Evolutionary conservation across 73 alveolate species (phyloP).

Genomic region (Paraurostyla sp.): DNA sequence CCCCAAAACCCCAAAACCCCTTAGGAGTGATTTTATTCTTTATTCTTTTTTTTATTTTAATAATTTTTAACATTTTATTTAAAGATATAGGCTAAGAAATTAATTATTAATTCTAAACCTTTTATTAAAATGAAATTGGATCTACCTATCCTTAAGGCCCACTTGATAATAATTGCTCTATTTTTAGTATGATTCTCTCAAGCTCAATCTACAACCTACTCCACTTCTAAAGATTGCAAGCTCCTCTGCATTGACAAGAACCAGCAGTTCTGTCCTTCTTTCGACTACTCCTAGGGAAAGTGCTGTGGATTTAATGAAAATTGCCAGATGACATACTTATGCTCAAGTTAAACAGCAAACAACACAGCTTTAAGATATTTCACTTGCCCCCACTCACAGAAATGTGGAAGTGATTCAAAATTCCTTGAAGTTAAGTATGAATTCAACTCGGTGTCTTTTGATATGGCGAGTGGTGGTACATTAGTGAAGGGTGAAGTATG

Average conservation of each 20-base stretch:
- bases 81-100: too few species aligned
- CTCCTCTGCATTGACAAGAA: not conserved
- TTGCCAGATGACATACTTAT: not conserved
- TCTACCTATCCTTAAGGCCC: too few species aligned
- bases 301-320: not conserved
- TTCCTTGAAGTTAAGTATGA: not conserved
- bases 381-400: not conserved
- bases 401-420: constrained; percentile 1
- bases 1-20: too few species aligned
- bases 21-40: too few species aligned
- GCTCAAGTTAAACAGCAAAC: not conserved
- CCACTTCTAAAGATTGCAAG: too few species aligned
- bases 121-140: too few species aligned
- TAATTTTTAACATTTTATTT: too few species aligned
- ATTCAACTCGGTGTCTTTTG: not conserved
- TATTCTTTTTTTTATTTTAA: too few species aligned
- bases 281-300: not conserved
- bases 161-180: too few species aligned
- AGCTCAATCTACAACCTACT: too few species aligned
- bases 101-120: too few species aligned
- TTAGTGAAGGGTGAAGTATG: not conserved
- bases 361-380: not conserved
- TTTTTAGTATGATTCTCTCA: too few species aligned
- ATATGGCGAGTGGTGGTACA: not conserved
- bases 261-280: not conserved